Conservation (phyloP, 352 stramenopile species). For the Phytophthora vignae region DNA sequence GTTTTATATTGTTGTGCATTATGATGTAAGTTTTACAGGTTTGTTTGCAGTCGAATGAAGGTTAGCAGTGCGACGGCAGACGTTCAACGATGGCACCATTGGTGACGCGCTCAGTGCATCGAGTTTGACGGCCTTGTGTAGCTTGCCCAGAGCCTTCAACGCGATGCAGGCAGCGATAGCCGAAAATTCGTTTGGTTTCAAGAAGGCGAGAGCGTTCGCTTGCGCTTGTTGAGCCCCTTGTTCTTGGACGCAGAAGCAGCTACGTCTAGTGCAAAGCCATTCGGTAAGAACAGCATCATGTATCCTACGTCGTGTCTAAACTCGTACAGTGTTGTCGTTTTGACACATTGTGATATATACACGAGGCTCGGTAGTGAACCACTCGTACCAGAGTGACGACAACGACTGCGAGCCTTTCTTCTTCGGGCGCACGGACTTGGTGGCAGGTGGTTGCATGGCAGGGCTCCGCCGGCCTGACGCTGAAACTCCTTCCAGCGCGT, state of each 20-base stretch:
- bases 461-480: no score
- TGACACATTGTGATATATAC: no score
- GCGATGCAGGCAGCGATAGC: conserved; percentile 3
- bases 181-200: not conserved
- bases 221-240: conserved; percentile 4
- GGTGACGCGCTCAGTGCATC: not conserved
- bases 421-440: no score
- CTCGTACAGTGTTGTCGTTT: conserved; percentile 21
- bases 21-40: no score
- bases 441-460: no score
- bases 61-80: conserved; percentile 1
- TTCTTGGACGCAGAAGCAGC: conserved; percentile 12
- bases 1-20: no score
- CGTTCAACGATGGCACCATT: not conserved
- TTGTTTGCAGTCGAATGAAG: not conserved
- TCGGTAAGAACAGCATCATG: conserved; percentile 28
- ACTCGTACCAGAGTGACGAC: no score
- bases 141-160: conserved; percentile 11
- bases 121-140: conserved; percentile 19
- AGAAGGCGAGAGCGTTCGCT: conserved; percentile 6
- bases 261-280: conserved; percentile 10
- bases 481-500: no score
- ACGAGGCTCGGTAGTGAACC: no score
- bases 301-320: conserved; percentile 19
- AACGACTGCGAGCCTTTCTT: no score